Base-by-base conservation (phyloP, 2,329 filamentous ascomycete genomes). In the Amesomyces nigricolor region DNA sequence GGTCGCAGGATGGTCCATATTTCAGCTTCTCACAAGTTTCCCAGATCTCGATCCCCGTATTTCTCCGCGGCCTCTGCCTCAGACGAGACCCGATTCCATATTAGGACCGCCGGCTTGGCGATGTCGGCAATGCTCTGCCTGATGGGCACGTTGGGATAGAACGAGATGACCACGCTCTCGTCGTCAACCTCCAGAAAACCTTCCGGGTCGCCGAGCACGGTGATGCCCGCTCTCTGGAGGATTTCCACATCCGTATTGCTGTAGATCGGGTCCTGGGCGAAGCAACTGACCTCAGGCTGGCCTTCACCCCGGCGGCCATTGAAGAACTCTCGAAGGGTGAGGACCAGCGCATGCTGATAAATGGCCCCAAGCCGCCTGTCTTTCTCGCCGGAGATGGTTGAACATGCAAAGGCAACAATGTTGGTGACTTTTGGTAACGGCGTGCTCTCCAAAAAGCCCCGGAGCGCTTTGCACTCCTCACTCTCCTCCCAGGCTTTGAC, bases 71-170 rank as follows among this genome's bases (percentile, higher is more conserved):
- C 22, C 22, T 49, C 37, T 4, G 37, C 37, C 26, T 49, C 47
- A 4, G 37, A 38, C 29, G 87, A 83, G 1, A 77, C 81, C 1
- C 22, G 17, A 49, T 60, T 29, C 62, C 65, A 68, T 10, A 71
- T 62, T 52, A 72, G 65, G 0, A 63, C 63, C 2, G 59, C 65
- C 1, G 70, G 70, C 1, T 66, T 63, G 1, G 67, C 65, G 10
- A 71, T 57, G 43, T 72, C 69, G 44, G 65, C 61, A 6, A 71
- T 56, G 37, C 71, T 66, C 52, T 71, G 67, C 45, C 63, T 63
- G 4, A 71, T 62, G 3, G 68, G 67, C 4, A 66, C 58, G 22
- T 64, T 61, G 2, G 67, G 62, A 11, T 30, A 30, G 17, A 70
- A 53, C 4, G 65, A 62, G 16, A 71, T 47, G 8, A 72, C 62